These are phyloP conservation scores for Glomus cerebriforme DNA, from an alignment of 192 early-diverging fungal genomes.

Conservation along the genomic window DNA sequence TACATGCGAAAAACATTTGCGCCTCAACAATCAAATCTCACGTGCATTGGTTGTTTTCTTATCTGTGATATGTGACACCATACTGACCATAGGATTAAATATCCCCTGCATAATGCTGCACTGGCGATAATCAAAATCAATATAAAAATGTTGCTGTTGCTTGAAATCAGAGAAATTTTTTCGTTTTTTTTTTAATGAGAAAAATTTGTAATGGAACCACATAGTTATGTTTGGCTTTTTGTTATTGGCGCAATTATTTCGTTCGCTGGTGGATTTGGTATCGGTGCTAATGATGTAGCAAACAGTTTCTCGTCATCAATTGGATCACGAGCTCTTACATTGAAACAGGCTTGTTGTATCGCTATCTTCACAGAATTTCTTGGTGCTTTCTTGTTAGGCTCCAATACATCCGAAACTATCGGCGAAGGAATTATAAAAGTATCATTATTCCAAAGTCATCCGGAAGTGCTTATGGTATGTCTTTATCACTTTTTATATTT, in stretches of 20 bases:
- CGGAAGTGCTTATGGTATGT: neutral
- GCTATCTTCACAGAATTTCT: neutral
- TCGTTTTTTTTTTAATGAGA: too few species aligned
- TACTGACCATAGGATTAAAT: too few species aligned
- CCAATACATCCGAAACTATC: neutral
- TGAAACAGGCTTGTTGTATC: neutral
- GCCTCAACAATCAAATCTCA: too few species aligned
- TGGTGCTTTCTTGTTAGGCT: neutral
- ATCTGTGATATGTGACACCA: too few species aligned
- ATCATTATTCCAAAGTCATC: neutral
- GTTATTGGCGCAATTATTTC: constrained; percentile 63
- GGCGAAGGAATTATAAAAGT: neutral
- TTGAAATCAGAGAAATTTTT: too few species aligned
- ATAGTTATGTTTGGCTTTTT: constrained; percentile 67
- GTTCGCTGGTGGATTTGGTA: constrained; percentile 70
- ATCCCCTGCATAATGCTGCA: too few species aligned
- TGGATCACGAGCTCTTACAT: constrained; percentile 58
- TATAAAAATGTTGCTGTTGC: too few species aligned
- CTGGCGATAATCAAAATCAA: too few species aligned
- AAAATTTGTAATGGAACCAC: neutral
- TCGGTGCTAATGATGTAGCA: constrained; percentile 77
- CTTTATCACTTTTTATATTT: neutral
- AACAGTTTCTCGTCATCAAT: constrained; percentile 77
- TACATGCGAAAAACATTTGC: too few species aligned
- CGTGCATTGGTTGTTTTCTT: too few species aligned